Base-by-base conservation (phyloP, 768 basidiomycete genomes). In the Termitomyces heimii region DNA sequence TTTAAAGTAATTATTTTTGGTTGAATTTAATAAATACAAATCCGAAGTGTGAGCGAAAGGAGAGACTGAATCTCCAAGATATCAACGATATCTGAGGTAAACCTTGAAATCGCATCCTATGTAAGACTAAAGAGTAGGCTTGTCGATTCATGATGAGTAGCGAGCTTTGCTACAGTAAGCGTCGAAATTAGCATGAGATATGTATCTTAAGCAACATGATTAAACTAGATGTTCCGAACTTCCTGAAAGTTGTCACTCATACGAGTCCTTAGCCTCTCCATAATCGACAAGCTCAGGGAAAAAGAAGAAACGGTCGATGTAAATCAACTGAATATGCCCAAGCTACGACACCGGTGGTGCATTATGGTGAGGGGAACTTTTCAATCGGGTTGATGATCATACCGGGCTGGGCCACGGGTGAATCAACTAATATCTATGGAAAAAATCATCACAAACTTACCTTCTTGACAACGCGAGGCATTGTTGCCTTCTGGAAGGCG, bases 401-500 rank as follows among this genome's bases (percentile, higher is more conserved):
- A 34, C 57, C 57, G 35, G 60, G 60, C 60, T 61, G 14, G 9
- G 18, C 40, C 5, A 47, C 16, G 8, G 5, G 37, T 31, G 16
- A 26, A 16, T 42, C 5, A 53, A 31, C 31, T 48, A 44, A 4
- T 10, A 16, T 32, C 35, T 22, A 13, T n/a, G 12, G 13, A 12
- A 35, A n/a, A 4, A 5, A 37, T 1, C 18, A 48, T n/a, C 22
- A 37, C 48, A 52, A 20, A 64, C 68, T 50, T 57, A 87, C 91
- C 86, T 95, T 98, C 74, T 89, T 94, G 57, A 89, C 84, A 10
- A 97, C 86, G 60, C 81, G 82, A 2, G 94, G 94, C 61, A 95
- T 66, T 26, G 94, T 96, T 57, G 81, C 89, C 59, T 84, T 77
- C 73, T 93, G 91, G 80, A 92, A 91, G 3, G 77, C 87, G 9